A percentile compares a stretch with the other conserved stretches of the same genome.
phyloP scores from a whole-genome alignment of 2,329 filamentous ascomycete genomes.

The Cercospora sp. region DNA sequence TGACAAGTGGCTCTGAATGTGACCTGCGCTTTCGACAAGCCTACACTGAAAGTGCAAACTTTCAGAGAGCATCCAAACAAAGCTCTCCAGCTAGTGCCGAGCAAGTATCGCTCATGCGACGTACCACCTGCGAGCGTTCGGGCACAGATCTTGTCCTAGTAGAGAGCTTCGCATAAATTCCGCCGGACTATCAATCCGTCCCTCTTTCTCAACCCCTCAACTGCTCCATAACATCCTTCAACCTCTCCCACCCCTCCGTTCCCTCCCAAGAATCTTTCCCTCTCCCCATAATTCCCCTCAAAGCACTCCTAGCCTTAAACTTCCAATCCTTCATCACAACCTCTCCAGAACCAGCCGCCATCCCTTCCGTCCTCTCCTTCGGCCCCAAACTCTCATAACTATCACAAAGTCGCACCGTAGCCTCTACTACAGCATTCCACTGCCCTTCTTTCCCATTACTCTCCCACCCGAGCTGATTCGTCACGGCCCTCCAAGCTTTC shows the following conservation, averaged over 20 bases:
- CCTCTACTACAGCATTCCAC: constrained; percentile 72
- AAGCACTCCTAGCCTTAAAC: constrained; percentile 81
- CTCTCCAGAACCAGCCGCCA: constrained; percentile 51
- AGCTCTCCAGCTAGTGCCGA: not conserved
- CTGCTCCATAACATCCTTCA: constrained; percentile 53
- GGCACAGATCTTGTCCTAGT: not conserved
- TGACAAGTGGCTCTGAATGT: not conserved
- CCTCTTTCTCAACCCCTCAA: constrained; percentile 39
- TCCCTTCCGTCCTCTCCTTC: constrained; percentile 53
- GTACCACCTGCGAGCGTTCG: not conserved
- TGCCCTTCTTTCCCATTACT: constrained; percentile 58
- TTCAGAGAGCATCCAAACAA: not conserved
- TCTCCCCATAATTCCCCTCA: constrained; percentile 79
- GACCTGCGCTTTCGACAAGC: not conserved
- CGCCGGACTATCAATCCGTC: not conserved
- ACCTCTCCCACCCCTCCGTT: constrained; percentile 63
- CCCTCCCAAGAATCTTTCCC: constrained; percentile 83
- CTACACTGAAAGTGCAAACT: not conserved
- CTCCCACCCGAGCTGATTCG: constrained; percentile 56
- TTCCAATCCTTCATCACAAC: constrained; percentile 78
- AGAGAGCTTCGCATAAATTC: not conserved
- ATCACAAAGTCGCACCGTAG: constrained; percentile 79
- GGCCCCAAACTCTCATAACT: constrained; percentile 73
- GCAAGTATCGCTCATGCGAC: not conserved
- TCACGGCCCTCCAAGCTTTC: constrained; percentile 79